Evolutionary conservation across 1,139 yeast genomes (phyloP).

Genomic region (Geotrichum siamense): DNA sequence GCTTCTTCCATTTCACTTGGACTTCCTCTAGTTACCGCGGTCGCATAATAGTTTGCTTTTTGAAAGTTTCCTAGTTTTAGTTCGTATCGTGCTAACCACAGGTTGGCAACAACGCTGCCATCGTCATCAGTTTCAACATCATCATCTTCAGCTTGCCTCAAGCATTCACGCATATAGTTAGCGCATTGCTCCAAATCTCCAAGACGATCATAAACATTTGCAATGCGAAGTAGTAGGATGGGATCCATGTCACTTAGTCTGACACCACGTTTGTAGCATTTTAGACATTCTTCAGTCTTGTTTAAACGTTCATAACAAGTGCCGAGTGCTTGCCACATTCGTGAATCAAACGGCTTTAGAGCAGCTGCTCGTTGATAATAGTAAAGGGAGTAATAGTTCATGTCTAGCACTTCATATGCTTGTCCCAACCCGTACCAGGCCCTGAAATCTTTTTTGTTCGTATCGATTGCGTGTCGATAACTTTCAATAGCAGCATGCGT

Average conservation of each 20-base stretch:
- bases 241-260: conserved; percentile 45
- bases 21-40: conserved; percentile 65
- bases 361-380: conserved; percentile 90
- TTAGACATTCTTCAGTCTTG: conserved; percentile 57
- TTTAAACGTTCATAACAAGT: conserved; percentile 79
- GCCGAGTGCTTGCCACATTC: conserved; percentile 97
- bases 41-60: conserved; percentile 67
- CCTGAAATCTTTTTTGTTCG: conserved; percentile 80
- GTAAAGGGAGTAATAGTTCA: conserved; percentile 87
- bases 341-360: conserved; percentile 76
- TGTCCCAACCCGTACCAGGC: conserved; percentile 99
- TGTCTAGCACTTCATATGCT: conserved; percentile 93
- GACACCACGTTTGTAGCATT: conserved; percentile 46
- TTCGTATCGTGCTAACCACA: conserved; percentile 81
- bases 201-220: conserved; percentile 54
- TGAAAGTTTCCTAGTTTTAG: conserved; percentile 50
- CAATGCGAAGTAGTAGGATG: conserved; percentile 57
- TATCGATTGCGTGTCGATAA: conserved; percentile 86
- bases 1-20: conserved; percentile 90
- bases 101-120: conserved; percentile 72
- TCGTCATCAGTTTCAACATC: conserved; percentile 57
- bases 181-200: conserved; percentile 50
- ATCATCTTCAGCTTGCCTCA: conserved; percentile 43
- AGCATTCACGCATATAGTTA: conserved; percentile 64
- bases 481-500: conserved; percentile 97